Base-by-base conservation (phyloP, 2,329 filamentous ascomycete species). In the Diplocarpon rosae region DNA sequence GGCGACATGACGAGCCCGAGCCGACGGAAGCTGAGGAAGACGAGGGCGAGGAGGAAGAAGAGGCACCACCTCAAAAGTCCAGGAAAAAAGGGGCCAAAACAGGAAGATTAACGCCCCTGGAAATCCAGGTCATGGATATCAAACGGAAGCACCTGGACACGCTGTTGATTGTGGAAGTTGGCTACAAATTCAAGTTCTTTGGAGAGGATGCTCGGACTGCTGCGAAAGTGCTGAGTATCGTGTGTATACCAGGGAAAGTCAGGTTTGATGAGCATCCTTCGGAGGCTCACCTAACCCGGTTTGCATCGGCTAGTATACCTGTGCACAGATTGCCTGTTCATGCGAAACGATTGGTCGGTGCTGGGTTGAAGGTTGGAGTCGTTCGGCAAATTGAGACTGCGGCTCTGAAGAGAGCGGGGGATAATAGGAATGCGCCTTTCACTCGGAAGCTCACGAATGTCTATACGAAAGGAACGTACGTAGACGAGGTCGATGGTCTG, bases 121-220 rank as follows among this genome's bases (percentile, higher is more conserved):
- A 96, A 63, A 76, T 84, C 33, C 92, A 96, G 58, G 84, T 95
- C 46, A 72, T 98, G 5, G 89, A 94, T 14, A 94, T 98, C 63
- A 98, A 98, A 67, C 75, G 80, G 48, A 85, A 90, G 55, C 81
- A 96, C 61, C 74, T 87, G 68, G 92, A 96, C 60, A 92, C 90
- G 0, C 58, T 98, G 15, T 71, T 98, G 43, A 84, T 96, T 11
- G 80, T 96, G 42, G 90, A 98, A 62, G 92, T 96, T 8, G 92
- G 92, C 40, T 98, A 98, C 68, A 98, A 98, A 62, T 98, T 94
- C 66, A 81, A 85, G 29, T 95, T 98, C 68, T 95, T 95, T 60
- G 92, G 92, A 10, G 90, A 96, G 58, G 92, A 98, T 67, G 92
- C 92, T 8, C 77, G 88, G 42, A 76, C 79, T 43, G 92, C 90